Conservation (phyloP, 1,284 basidiomycete genomes). For the Trichosporon sp. region DNA sequence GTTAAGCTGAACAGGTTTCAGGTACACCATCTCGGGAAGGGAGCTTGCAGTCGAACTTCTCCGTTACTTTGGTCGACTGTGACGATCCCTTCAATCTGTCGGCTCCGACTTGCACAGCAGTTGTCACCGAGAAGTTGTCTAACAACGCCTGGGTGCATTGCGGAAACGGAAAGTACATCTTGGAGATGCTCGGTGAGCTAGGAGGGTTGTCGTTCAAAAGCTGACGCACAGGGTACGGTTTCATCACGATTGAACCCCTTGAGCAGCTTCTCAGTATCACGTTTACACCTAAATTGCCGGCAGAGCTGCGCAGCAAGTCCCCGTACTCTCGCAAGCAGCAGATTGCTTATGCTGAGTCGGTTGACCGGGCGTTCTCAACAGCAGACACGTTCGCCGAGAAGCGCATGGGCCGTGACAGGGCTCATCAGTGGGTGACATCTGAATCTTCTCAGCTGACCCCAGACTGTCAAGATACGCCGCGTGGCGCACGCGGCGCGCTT, state of each 20-base stretch:
- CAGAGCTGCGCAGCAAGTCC: conserved; percentile 17
- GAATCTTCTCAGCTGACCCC: conserved; percentile 14
- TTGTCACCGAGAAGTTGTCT: conserved; percentile 55
- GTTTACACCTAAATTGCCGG: conserved; percentile 25
- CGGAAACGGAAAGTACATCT: conserved; percentile 66
- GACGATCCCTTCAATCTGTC: conserved; percentile 64
- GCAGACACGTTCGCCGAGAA: conserved; percentile 44
- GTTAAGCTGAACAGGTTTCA: background rate
- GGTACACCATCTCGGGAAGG: background rate
- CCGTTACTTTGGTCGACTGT: conserved; percentile 72
- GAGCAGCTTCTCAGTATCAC: conserved; percentile 22
- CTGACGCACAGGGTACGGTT: conserved; percentile 55
- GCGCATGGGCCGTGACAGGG: conserved; percentile 21
- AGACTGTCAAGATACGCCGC: conserved; percentile 63
- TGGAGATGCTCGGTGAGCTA: conserved; percentile 64
- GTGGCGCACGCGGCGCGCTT: conserved; percentile 69
- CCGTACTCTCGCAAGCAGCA: conserved; percentile 20
- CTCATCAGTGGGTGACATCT: conserved; percentile 18
- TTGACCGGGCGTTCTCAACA: conserved; percentile 47
- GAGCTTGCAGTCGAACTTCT: conserved; percentile 34
- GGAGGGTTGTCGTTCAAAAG: background rate
- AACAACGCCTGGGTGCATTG: conserved; percentile 59
- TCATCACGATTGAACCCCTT: conserved; percentile 61
- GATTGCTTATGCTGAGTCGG: conserved; percentile 29
- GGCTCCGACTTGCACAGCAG: conserved; percentile 12